phyloP scores from a whole-genome alignment of 352 stramenopile genomes.

The Pythium sp. region DNA sequence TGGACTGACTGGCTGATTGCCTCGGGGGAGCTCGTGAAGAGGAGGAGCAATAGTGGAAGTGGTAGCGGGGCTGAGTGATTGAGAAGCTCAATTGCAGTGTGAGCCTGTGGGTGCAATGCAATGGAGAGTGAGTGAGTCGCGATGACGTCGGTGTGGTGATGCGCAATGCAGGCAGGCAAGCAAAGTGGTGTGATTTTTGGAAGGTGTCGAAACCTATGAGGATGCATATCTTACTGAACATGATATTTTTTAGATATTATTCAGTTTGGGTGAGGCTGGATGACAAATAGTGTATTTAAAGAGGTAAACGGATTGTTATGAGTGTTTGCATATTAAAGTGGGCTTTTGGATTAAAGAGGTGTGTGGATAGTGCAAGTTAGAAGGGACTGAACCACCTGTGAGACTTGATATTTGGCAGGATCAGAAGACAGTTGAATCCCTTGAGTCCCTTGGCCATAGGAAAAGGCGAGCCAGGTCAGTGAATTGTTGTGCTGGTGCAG shows the following conservation, averaged over 20 bases:
- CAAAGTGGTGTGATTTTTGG: background rate
- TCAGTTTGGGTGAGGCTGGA: no score
- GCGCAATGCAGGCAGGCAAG: background rate
- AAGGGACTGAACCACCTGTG: background rate
- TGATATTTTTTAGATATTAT: no score
- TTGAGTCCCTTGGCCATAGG: background rate
- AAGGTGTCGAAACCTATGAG: background rate
- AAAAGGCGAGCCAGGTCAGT: conserved; percentile 1
- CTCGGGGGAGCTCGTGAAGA: background rate
- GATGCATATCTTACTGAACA: background rate
- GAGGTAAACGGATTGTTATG: background rate
- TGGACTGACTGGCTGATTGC: background rate
- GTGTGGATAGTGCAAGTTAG: background rate
- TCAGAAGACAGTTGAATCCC: background rate
- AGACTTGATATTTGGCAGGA: background rate
- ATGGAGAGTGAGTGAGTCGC: background rate
- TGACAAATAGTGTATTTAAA: background rate
- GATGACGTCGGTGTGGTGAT: conserved; percentile 1
- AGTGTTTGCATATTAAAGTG: background rate
- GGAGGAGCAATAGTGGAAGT: background rate
- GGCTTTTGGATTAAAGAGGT: background rate
- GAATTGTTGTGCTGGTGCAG: background rate
- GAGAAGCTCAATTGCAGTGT: background rate
- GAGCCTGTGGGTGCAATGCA: background rate
- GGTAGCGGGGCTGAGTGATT: background rate